Evolutionary conservation across 805 yeast genomes (phyloP), one percentile per base, ranked within the genome.

Genomic region (Candida orba): DNA sequence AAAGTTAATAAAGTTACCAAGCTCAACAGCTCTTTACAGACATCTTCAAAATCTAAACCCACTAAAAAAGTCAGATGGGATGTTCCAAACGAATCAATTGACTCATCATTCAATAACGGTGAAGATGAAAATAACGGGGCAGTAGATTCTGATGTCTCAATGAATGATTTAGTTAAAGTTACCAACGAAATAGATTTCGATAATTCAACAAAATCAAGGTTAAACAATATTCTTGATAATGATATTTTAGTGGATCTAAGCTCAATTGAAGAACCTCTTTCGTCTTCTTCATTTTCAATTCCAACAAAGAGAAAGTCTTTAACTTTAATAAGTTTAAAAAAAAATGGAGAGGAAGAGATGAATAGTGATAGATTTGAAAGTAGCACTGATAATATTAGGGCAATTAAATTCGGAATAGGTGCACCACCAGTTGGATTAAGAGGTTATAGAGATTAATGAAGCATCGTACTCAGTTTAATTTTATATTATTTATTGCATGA

Each of bases 1-100:
- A 52, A 49, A 25, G 47, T 49, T 6, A 29, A n/a, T 14, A 53
- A 45, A 24, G 36, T 56, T 3, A 39, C 34, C 2, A 43, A 43
- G 25, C 15, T 44, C 6, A 15, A 15, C 9, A 56, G 51, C 37
- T 35, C 39, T 18, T 41, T 54, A 4, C 51, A 52, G 10, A 35
- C 52, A 3, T 53, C 56, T 3, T 44, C 45, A 10, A 42, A 47
- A 36, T 15, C 41, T 25, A 65, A 61, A 45, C 51, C 52, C 10
- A 37, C 57, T 12, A 72, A 71, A 42, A 71, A 66, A 45, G 78
- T 74, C 2, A 64, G 76, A 48, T 73, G 76, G 74, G 68, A 68
- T 45, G 65, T 66, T 12, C 71, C 70, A 3, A 53, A 52, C 38
- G 46, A 43, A 17, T 8, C 33, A 20, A 34, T 41, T 7, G 27